Evolutionary conservation across 768 basidiomycete genomes (phyloP).

Genomic region (Phanerochaete carnosa): DNA sequence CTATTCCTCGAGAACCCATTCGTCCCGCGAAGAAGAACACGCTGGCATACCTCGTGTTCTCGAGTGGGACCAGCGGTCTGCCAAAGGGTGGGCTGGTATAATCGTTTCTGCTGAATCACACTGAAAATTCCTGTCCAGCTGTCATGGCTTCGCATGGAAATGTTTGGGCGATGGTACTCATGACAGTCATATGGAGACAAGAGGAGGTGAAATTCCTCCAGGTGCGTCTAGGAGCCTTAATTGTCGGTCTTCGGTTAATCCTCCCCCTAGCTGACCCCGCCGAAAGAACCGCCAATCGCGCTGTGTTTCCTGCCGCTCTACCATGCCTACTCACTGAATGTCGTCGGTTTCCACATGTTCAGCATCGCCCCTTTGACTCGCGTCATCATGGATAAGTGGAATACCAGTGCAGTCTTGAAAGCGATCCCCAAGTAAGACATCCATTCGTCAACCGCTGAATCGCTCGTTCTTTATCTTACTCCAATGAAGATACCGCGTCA

Average conservation of each 20-base stretch:
- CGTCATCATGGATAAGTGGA: constrained; percentile 12
- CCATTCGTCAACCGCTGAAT: neutral
- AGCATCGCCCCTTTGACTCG: neutral
- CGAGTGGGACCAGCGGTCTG: constrained; percentile 74
- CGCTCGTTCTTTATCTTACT: neutral
- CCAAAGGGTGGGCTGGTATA: constrained; percentile 42
- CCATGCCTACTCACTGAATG: constrained; percentile 13
- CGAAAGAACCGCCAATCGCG: neutral
- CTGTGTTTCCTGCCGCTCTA: constrained; percentile 13
- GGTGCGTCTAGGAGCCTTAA: neutral
- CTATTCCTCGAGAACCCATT: constrained; percentile 39
- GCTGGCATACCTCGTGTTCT: constrained; percentile 69
- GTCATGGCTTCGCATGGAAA: constrained; percentile 16
- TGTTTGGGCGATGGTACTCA: constrained; percentile 2
- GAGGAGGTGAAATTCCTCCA: constrained; percentile 4
- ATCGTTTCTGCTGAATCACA: neutral
- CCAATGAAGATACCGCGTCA: constrained; percentile 3
- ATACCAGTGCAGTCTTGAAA: constrained; percentile 5
- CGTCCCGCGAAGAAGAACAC: constrained; percentile 50
- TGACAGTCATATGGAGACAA: neutral
- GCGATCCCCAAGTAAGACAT: neutral
- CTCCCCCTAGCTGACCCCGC: neutral
- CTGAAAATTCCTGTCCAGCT: neutral
- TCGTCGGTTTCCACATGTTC: constrained; percentile 11
- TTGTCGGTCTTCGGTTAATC: neutral